Evolutionary conservation across 1,284 basidiomycete species (phyloP).

Genomic region (Termitomyces sp.): DNA sequence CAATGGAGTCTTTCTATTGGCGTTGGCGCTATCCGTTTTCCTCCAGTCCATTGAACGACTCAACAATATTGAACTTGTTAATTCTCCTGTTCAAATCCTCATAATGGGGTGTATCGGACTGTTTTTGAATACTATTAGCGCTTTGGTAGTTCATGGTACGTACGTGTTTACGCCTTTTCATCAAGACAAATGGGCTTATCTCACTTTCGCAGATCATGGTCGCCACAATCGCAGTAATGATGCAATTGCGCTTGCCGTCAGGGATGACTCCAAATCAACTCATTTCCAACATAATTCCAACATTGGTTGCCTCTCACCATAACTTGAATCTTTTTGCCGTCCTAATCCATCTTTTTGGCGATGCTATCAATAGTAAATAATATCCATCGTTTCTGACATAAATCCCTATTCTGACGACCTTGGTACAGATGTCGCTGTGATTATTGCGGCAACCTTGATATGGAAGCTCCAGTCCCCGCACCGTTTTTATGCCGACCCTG

Average conservation of each 20-base stretch:
- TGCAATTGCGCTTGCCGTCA: slow-evolving; percentile 8
- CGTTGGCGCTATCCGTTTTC: slow-evolving; percentile 43
- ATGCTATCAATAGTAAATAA: slow-evolving; percentile 42
- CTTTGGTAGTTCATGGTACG: slow-evolving; percentile 41
- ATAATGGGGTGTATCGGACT: slow-evolving; percentile 44
- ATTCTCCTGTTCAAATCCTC: slow-evolving; percentile 36
- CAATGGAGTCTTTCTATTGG: slow-evolving; percentile 47
- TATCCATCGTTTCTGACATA: background rate
- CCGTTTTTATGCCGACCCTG: slow-evolving; percentile 45
- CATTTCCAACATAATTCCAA: slow-evolving; percentile 19
- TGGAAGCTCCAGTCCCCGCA: slow-evolving; percentile 38
- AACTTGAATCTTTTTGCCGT: slow-evolving; percentile 42
- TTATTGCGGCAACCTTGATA: slow-evolving; percentile 39
- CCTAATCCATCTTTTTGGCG: slow-evolving; percentile 41
- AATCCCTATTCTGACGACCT: background rate
- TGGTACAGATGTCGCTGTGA: slow-evolving; percentile 41
- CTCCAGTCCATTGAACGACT: slow-evolving; percentile 47
- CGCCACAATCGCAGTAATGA: slow-evolving; percentile 10
- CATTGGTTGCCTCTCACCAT: slow-evolving; percentile 29
- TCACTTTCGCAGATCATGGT: slow-evolving; percentile 8
- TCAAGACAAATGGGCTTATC: background rate
- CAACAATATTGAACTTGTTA: slow-evolving; percentile 35
- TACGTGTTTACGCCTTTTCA: background rate
- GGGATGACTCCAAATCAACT: slow-evolving; percentile 5
- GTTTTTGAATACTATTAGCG: slow-evolving; percentile 39